Evolutionary conservation across 2,329 filamentous ascomycete species (phyloP), one percentile per base, ranked within the genome.

Genomic region (Chaetomium strumarium): DNA sequence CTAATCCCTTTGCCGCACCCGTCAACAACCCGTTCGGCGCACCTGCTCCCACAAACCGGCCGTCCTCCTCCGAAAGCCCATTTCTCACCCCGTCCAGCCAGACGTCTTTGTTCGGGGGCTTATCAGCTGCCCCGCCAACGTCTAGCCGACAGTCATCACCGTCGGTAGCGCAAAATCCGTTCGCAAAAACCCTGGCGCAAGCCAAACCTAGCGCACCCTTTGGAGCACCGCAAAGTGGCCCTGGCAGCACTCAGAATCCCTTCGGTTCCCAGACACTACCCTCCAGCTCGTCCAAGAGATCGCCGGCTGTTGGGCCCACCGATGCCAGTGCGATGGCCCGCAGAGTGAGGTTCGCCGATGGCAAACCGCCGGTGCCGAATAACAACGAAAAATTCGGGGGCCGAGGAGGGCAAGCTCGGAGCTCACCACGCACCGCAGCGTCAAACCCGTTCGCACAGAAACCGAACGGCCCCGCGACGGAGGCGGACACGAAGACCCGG

Each of bases 21-120:
- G 40, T 36, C 31, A 45, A 30, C 31, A 62, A 58, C 38, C 57
- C 56, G 11, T 63, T 60, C 31, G 55, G 49, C 24, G 51, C 55
- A 34, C 44, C 52, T n/a, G 40, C 49, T 14, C 16, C 51, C 16
- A 44, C 46, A 14, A 49, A 31, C 41, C 38, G 44, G 43, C 36
- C 50, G 10, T 36, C 37, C 5, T 51, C 51, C 12, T 9, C 49
- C 9, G 45, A 41, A 12, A 50, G 48, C 33, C 42, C 49, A 2
- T 55, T 55, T 37, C 52, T 49, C 42, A 39, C 38, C 1, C 46
- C 51, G 10, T 45, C 45, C 3, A 39, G 19, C 20, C 34, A 39
- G 14, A 33, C 49, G 7, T 52, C 52, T 8, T 45, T 46, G 14
- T 55, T 55, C 24, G 7, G 24, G 24, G 51, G 55, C 12, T 49